phyloP scores from a whole-genome alignment of 2,329 filamentous ascomycete species.

The Fusarium mangiferae region DNA sequence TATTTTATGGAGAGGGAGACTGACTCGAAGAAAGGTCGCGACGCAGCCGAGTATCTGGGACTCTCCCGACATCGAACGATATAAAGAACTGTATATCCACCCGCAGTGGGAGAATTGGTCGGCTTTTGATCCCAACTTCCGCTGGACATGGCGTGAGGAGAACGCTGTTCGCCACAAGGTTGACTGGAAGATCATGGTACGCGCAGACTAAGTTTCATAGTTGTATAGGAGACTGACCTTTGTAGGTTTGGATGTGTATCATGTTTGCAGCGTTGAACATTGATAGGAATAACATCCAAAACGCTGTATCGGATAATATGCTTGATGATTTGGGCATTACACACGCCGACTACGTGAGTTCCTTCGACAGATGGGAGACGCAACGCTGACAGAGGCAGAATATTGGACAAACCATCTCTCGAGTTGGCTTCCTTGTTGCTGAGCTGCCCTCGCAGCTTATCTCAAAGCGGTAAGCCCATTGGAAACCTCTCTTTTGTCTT shows the following conservation, averaged over 20 bases:
- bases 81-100: slow-evolving; percentile 50
- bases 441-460: slow-evolving; percentile 21
- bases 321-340: slow-evolving; percentile 44
- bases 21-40: slow-evolving; percentile 43
- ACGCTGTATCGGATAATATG: slow-evolving; percentile 52
- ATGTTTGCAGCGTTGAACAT: slow-evolving; percentile 49
- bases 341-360: slow-evolving; percentile 8
- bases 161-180: slow-evolving; percentile 47
- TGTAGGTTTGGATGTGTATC: slow-evolving; percentile 43
- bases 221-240: background rate
- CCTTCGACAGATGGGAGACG: fast-evolving
- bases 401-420: slow-evolving; percentile 25
- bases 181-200: slow-evolving; percentile 53
- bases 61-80: slow-evolving; percentile 49
- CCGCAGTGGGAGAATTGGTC: slow-evolving; percentile 51
- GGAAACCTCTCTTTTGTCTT: fast-evolving
- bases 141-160: slow-evolving; percentile 51
- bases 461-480: background rate
- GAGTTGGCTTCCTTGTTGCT: slow-evolving; percentile 23
- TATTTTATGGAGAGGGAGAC: background rate
- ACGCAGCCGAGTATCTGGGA: slow-evolving; percentile 53
- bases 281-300: slow-evolving; percentile 50
- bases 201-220: fast-evolving
- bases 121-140: slow-evolving; percentile 49
- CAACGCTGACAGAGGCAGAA: background rate